Evolutionary conservation across 495 filamentous ascomycete genomes (phyloP), one percentile per base, ranked within the genome.

Genomic region (Acidomyces sp.): DNA sequence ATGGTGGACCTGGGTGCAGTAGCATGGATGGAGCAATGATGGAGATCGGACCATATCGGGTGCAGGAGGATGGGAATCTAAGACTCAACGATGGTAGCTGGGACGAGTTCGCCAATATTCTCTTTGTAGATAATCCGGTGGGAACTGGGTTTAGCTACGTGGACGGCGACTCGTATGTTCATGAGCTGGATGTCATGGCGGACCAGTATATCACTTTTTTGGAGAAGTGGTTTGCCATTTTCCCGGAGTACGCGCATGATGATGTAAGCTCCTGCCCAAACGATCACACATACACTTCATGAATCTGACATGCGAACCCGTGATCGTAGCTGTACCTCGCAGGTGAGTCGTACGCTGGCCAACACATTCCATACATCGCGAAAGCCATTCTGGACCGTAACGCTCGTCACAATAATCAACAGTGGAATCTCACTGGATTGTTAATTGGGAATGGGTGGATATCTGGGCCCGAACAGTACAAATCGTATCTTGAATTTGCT

Each of bases 371-470:
- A 11, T 93, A 97, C 56, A 87, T 97, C 43, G 83, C 92, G 6
- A 75, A 77, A 45, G 81, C 78, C 17, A 90, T 97, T 32, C 68
- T 93, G 35, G 75, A 82, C 16, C 83, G 86, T 25, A 96, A 96
- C 61, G 61, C 18, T 26, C 3, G 54, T 54, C 5, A 50, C 59
- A 15, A 59, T 57, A 12, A 55, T 48, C 28, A 43, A 6, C 45
- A 53, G 13, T 96, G 90, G 92, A 81, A 82, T 19, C 59, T 97
- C n/a, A 66, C 72, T 41, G 92, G 92, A 12, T 67, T 97, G 25
- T 57, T 97, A 12, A 97, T 97, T 43, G 90, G 90, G 24, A 97
- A 96, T 56, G 90, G 88, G 16, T 97, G 92, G 92, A 85, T 96
- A 46, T 82, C 86, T 2, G 85, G 87, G 1, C 57, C 61, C 4